A percentile compares a stretch with the other conserved stretches of the same genome.
Conservation (phyloP, 352 stramenopile genomes). For the Phytophthora aleatoria region DNA sequence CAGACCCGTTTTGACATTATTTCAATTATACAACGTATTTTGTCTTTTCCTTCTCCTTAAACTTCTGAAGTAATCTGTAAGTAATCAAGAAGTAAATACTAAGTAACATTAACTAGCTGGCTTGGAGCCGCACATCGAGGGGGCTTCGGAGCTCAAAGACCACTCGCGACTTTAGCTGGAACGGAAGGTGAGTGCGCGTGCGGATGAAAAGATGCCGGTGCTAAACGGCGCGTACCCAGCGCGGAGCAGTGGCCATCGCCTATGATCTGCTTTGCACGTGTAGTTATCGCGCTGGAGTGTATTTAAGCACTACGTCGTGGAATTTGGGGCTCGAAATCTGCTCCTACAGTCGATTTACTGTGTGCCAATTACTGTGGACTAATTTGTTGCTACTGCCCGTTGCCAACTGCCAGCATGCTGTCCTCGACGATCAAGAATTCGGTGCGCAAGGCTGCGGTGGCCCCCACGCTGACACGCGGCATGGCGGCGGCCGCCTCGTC, state of each 20-base stretch:
- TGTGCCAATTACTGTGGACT: not conserved
- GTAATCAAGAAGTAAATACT: not conserved
- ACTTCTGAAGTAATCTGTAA: slow-evolving; percentile 1
- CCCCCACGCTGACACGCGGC: slow-evolving; percentile 43
- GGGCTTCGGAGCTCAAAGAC: slow-evolving; percentile 11
- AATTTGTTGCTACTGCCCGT: not conserved
- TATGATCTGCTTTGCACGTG: not conserved
- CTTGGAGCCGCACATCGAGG: slow-evolving; percentile 28
- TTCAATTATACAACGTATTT: no score
- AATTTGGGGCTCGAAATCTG: not conserved
- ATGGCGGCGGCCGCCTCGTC: slow-evolving; percentile 38
- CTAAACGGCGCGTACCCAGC: not conserved
- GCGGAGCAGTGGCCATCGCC: no score
- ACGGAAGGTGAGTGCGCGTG: slow-evolving; percentile 30
- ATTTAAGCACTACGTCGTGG: no score
- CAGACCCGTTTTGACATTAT: no score
- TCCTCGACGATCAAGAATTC: slow-evolving; percentile 77
- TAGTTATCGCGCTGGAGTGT: not conserved
- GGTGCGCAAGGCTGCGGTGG: slow-evolving; percentile 48
- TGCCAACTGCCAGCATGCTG: slow-evolving; percentile 48
- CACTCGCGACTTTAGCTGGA: slow-evolving; percentile 38
- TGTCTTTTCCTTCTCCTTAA: no score
- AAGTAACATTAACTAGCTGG: slow-evolving; percentile 14
- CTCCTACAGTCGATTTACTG: not conserved
- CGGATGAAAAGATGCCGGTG: slow-evolving; percentile 3